phyloP scores from a whole-genome alignment of 768 basidiomycete species.

The Russula ochroleuca region DNA sequence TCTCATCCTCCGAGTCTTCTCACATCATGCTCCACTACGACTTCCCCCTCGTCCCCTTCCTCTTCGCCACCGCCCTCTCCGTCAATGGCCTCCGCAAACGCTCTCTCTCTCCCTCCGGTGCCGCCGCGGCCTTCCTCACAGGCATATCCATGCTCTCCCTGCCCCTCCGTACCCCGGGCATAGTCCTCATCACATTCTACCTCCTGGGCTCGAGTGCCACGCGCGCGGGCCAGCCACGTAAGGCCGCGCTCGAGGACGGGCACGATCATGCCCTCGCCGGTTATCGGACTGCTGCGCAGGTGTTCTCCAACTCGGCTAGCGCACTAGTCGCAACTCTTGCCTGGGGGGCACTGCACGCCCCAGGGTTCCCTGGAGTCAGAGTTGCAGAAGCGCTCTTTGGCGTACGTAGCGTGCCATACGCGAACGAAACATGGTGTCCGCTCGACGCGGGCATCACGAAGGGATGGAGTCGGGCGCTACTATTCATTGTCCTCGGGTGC shows the following conservation, averaged over 20 bases:
- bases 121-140: constrained; percentile 67
- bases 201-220: constrained; percentile 78
- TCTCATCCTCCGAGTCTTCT: not conserved
- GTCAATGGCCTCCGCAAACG: constrained; percentile 67
- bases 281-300: constrained; percentile 75
- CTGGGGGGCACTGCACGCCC: constrained; percentile 61
- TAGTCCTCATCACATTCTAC: constrained; percentile 72
- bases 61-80: constrained; percentile 52
- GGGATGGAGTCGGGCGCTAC: constrained; percentile 56
- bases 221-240: constrained; percentile 75
- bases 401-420: constrained; percentile 35
- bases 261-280: constrained; percentile 63
- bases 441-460: constrained; percentile 40
- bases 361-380: constrained; percentile 35
- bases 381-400: constrained; percentile 23
- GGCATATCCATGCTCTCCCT: constrained; percentile 71
- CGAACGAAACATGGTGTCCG: constrained; percentile 57
- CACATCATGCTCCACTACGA: constrained; percentile 29
- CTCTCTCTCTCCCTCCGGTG: constrained; percentile 75
- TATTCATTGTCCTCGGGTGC: constrained; percentile 66
- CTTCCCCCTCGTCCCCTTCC: constrained; percentile 41
- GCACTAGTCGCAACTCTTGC: constrained; percentile 53
- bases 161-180: constrained; percentile 60
- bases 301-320: constrained; percentile 72
- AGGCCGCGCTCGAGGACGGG: constrained; percentile 73